Evolutionary conservation across 345 rosid species (phyloP).

Genomic region (Carallia pectinifolia): DNA sequence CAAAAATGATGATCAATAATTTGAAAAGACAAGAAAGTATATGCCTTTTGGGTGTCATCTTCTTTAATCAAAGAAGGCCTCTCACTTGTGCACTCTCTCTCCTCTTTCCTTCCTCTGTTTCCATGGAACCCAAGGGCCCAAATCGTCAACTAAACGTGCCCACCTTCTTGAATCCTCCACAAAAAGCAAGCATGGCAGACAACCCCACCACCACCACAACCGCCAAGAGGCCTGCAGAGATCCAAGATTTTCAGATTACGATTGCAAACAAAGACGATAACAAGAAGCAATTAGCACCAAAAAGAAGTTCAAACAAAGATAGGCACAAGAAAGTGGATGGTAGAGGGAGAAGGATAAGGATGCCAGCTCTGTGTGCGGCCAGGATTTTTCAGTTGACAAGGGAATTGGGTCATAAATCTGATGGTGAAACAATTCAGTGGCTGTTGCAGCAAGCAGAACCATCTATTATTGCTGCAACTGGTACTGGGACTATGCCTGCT

Average conservation of each 20-base stretch:
- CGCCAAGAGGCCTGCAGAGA: conserved; percentile 38
- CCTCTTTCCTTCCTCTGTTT: conserved; percentile 20
- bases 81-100: too few species aligned
- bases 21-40: conserved; percentile 26
- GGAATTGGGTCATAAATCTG: conserved; percentile 95
- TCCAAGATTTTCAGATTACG: conserved; percentile 69
- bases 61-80: conserved; percentile 31
- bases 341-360: conserved; percentile 88
- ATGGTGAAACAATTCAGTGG: conserved; percentile 97
- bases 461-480: conserved; percentile 85
- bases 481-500: conserved; percentile 89
- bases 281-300: conserved; percentile 61
- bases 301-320: conserved; percentile 87
- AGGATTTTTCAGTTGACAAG: conserved; percentile 92
- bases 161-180: conserved; percentile 56
- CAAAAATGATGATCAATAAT: conserved; percentile 17
- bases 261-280: conserved; percentile 54
- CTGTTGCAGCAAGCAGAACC: conserved; percentile 88
- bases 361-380: conserved; percentile 96
- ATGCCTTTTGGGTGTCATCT: conserved; percentile 29
- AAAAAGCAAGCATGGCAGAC: conserved; percentile 23
- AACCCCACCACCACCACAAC: conserved; percentile 20
- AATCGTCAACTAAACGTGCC: too few species aligned
- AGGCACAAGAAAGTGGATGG: conserved; percentile 97
- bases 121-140: conserved; percentile 22